A percentile compares a stretch with the other conserved stretches of the same genome.
These are phyloP conservation scores for Pelargonium fulgidum DNA, from an alignment of 441 rosid species.

Conservation along the genomic window DNA sequence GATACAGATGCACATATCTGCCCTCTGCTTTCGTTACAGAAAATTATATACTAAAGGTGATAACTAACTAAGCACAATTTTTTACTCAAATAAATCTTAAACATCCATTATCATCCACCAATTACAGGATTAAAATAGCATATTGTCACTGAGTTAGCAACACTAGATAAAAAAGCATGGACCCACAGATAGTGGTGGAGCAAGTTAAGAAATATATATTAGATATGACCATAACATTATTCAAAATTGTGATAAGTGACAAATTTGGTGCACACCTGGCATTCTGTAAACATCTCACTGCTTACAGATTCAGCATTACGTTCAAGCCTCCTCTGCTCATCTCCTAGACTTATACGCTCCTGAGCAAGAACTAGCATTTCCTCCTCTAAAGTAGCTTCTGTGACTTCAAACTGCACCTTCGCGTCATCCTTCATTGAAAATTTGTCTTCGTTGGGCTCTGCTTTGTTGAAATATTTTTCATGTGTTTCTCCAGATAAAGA, in stretches of 20 bases:
- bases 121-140: background rate
- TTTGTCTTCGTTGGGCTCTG: conserved; percentile 22
- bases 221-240: background rate
- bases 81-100: background rate
- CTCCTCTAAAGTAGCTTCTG: conserved; percentile 59
- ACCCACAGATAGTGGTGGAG: background rate
- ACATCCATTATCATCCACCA: background rate
- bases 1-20: conserved; percentile 4
- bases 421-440: conserved; percentile 23
- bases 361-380: conserved; percentile 56
- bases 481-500: conserved; percentile 30
- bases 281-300: conserved; percentile 92
- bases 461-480: conserved; percentile 16
- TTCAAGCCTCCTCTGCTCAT: conserved; percentile 84
- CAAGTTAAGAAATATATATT: background rate
- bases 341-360: conserved; percentile 55
- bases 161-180: background rate
- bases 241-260: conserved; percentile 1
- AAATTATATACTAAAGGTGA: background rate
- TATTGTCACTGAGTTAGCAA: conserved; percentile 1
- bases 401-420: conserved; percentile 28
- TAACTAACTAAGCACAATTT: background rate
- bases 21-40: background rate
- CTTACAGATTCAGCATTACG: conserved; percentile 94
- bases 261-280: conserved; percentile 52